These are phyloP conservation scores for Leccinum longicurvipes DNA, from an alignment of 768 basidiomycete species.

Conservation along the genomic window DNA sequence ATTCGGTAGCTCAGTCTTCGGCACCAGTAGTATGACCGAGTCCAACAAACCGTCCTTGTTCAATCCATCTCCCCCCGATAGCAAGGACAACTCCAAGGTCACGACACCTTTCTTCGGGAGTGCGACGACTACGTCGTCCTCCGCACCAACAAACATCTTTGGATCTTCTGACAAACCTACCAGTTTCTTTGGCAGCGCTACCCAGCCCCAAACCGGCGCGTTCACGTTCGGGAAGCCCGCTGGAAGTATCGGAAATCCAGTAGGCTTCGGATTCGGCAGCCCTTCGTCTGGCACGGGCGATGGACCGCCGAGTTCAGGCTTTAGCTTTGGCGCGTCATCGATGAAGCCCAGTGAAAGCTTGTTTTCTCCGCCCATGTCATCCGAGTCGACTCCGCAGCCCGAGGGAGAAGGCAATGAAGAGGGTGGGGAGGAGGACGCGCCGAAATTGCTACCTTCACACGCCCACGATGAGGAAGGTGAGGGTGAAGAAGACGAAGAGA, in stretches of 20 bases:
- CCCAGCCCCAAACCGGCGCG: conserved; percentile 20
- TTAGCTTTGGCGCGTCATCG: conserved; percentile 22
- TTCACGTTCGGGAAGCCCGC: conserved; percentile 32
- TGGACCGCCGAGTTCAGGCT: conserved; percentile 15
- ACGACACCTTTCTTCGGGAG: conserved; percentile 20
- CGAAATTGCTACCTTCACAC: conserved; percentile 21
- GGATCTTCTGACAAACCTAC: conserved; percentile 23
- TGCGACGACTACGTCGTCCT: conserved; percentile 7
- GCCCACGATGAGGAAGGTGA: conserved; percentile 68
- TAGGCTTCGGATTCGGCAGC: conserved; percentile 51
- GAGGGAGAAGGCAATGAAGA: conserved; percentile 23
- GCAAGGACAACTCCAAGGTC: conserved; percentile 14
- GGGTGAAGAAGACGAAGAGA: conserved; percentile 80
- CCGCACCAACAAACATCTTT: conserved; percentile 19
- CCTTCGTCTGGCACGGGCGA: conserved; percentile 21
- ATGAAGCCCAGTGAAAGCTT: conserved; percentile 21
- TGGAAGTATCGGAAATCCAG: conserved; percentile 60
- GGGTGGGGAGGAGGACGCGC: conserved; percentile 29
- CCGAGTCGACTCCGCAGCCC: conserved; percentile 30
- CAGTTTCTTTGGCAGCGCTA: conserved; percentile 29
- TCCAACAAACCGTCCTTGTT: conserved; percentile 12
- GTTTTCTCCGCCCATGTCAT: conserved; percentile 28
- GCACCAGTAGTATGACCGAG: conserved; percentile 13
- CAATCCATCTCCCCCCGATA: conserved; percentile 7
- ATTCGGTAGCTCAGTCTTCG: conserved; percentile 28